Percentiles rank a stretch among this genome's conserved stretches.
These are phyloP conservation scores for Typha latifolia DNA, from an alignment of 176 grass and related monocot species.

Conservation along the genomic window DNA sequence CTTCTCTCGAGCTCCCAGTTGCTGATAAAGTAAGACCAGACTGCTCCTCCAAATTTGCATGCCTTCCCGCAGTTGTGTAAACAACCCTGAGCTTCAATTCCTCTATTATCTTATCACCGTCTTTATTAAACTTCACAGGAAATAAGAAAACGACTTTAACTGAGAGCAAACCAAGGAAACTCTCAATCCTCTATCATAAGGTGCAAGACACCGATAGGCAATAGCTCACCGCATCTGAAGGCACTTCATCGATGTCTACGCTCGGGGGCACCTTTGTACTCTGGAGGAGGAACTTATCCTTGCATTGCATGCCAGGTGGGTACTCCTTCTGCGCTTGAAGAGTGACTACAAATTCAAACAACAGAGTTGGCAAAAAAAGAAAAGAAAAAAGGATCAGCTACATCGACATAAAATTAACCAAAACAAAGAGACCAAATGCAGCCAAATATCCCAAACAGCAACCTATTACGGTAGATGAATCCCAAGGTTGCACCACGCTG, in stretches of 20 bases:
- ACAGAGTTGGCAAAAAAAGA: background rate
- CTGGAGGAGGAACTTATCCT: conserved; percentile 98
- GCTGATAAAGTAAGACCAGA: conserved; percentile 51
- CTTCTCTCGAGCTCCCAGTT: conserved; percentile 12
- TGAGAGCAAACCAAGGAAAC: background rate
- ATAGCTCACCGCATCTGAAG: conserved; percentile 61
- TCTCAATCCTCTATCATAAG: background rate
- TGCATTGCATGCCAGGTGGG: conserved; percentile 82
- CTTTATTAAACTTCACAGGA: conserved; percentile 73
- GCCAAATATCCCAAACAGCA: conserved; percentile 1
- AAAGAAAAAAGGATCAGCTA: too few relatives aligned
- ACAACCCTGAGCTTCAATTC: conserved; percentile 94
- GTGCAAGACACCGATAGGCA: background rate
- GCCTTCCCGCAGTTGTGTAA: conserved; percentile 41
- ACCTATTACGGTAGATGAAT: conserved; percentile 90
- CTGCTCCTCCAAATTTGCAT: conserved; percentile 27
- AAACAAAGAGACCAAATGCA: background rate
- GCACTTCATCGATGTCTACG: conserved; percentile 76
- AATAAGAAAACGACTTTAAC: conserved; percentile 14
- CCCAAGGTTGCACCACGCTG: conserved; percentile 86
- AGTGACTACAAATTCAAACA: conserved; percentile 35
- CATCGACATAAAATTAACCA: too few relatives aligned
- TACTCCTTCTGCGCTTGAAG: conserved; percentile 88
- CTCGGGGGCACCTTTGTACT: conserved; percentile 68
- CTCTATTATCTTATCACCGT: conserved; percentile 69